Percentiles rank a stretch among this genome's conserved stretches.
phyloP scores from a whole-genome alignment of 192 early-diverging fungal genomes.

The Linnemannia hyalina region DNA sequence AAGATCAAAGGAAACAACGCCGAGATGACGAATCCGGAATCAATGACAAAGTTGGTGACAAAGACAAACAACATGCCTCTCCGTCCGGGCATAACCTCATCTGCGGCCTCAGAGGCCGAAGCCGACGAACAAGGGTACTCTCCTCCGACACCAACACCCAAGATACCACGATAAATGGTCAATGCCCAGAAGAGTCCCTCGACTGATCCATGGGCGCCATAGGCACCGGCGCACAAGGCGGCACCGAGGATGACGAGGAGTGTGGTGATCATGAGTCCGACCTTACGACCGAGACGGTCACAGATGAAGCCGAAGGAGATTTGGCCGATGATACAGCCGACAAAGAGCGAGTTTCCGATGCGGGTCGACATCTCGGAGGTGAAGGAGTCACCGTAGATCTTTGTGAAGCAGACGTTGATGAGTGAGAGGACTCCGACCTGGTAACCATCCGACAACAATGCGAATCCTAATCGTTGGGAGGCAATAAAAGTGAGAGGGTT shows the following conservation, averaged over 20 bases:
- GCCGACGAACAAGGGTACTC: slow-evolving; percentile 69
- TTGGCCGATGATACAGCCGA: slow-evolving; percentile 68
- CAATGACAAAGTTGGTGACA: slow-evolving; percentile 63
- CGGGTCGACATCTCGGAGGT: slow-evolving; percentile 57
- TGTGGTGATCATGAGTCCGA: slow-evolving; percentile 62
- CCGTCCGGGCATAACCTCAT: slow-evolving; percentile 57
- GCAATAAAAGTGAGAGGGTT: neutral
- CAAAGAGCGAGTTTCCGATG: slow-evolving; percentile 64
- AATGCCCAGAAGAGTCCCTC: slow-evolving; percentile 63
- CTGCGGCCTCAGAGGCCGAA: slow-evolving; percentile 66
- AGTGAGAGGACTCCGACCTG: slow-evolving; percentile 67
- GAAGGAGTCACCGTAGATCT: slow-evolving; percentile 57
- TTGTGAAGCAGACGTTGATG: slow-evolving; percentile 60
- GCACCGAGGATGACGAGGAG: slow-evolving; percentile 64
- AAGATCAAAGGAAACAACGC: slow-evolving; percentile 60
- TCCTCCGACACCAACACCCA: slow-evolving; percentile 64
- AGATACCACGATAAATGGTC: slow-evolving; percentile 60
- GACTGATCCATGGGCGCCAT: slow-evolving; percentile 48
- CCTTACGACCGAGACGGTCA: slow-evolving; percentile 68
- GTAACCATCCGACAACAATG: slow-evolving; percentile 68
- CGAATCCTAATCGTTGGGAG: slow-evolving; percentile 38
- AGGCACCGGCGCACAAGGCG: slow-evolving; percentile 58
- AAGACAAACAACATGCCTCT: slow-evolving; percentile 65
- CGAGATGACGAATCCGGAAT: slow-evolving; percentile 61
- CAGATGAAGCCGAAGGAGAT: slow-evolving; percentile 63